These are phyloP conservation scores for Lagenidium sp. DNA, from an alignment of 352 stramenopile genomes.

Conservation along the genomic window DNA sequence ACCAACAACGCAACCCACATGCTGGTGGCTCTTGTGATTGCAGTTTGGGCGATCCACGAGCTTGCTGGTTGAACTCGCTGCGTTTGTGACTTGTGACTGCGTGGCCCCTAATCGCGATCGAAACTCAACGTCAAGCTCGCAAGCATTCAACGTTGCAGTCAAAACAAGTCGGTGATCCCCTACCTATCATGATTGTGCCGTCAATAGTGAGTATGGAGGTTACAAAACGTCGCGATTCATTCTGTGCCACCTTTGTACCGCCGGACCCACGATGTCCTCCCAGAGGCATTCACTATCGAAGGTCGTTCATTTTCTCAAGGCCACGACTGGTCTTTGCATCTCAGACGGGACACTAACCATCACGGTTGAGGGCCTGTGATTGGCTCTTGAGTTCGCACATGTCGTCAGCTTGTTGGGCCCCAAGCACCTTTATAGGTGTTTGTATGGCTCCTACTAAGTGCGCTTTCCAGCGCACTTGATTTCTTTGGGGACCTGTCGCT, in stretches of 20 bases:
- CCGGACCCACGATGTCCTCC: too few species aligned
- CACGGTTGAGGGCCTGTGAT: too few species aligned
- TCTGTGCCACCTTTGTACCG: too few species aligned
- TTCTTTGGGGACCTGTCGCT: too few species aligned
- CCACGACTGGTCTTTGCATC: too few species aligned
- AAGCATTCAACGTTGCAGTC: constrained; percentile 11
- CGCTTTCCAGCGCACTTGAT: constrained; percentile 8
- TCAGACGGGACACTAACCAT: too few species aligned
- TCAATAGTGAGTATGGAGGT: too few species aligned
- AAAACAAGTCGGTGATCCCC: constrained; percentile 8
- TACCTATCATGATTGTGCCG: constrained; percentile 7
- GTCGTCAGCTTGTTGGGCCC: constrained; percentile 3
- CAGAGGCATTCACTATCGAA: too few species aligned
- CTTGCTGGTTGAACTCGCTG: constrained; percentile 8
- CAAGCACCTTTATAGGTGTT: constrained; percentile 19
- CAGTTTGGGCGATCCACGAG: neutral
- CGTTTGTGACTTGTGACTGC: neutral
- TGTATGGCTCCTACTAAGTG: constrained; percentile 14
- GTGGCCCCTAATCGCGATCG: constrained; percentile 9
- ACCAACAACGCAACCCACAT: constrained; percentile 6
- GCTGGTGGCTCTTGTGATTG: constrained; percentile 2
- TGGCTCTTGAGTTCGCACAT: constrained; percentile 9
- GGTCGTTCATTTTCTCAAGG: too few species aligned
- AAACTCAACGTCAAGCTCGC: constrained; percentile 18
- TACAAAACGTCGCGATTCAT: too few species aligned